Evolutionary conservation across 1,284 basidiomycete genomes (phyloP).

Genomic region (Sphagnurus paluster): DNA sequence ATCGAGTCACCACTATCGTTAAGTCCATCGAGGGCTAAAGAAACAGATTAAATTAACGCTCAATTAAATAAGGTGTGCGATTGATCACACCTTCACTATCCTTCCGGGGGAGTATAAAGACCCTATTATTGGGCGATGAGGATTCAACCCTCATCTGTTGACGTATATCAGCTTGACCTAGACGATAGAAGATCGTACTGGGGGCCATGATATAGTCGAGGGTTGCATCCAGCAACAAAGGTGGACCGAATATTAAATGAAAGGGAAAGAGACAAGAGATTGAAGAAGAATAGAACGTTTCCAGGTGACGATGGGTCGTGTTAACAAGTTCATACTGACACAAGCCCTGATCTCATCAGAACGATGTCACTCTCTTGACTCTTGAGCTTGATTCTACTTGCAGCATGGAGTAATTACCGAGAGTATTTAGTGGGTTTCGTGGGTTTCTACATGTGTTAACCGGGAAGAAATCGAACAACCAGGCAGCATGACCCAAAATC

Average conservation of each 20-base stretch:
- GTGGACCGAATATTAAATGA: neutral
- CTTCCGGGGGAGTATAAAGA: too few relatives aligned
- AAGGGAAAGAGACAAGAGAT: neutral
- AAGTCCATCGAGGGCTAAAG: neutral
- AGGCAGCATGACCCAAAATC: too few relatives aligned
- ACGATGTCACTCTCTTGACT: neutral
- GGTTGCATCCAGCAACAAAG: conserved; percentile 3
- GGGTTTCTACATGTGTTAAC: too few relatives aligned
- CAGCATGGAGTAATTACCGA: too few relatives aligned
- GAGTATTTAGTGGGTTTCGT: too few relatives aligned
- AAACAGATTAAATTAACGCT: too few relatives aligned
- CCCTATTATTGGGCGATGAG: neutral
- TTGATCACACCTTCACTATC: too few relatives aligned
- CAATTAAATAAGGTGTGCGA: too few relatives aligned
- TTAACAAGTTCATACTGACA: conserved; percentile 1
- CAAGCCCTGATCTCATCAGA: conserved; percentile 10
- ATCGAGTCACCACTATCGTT: too few relatives aligned
- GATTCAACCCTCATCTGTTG: neutral
- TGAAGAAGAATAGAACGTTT: neutral
- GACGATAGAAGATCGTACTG: neutral
- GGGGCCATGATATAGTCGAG: neutral
- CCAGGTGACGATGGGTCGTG: neutral
- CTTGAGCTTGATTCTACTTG: too few relatives aligned
- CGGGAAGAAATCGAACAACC: too few relatives aligned
- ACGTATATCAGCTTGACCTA: neutral